These are phyloP conservation scores for Aspergillus caelatus DNA, from an alignment of 2,329 filamentous ascomycete species.

Conservation along the genomic window DNA sequence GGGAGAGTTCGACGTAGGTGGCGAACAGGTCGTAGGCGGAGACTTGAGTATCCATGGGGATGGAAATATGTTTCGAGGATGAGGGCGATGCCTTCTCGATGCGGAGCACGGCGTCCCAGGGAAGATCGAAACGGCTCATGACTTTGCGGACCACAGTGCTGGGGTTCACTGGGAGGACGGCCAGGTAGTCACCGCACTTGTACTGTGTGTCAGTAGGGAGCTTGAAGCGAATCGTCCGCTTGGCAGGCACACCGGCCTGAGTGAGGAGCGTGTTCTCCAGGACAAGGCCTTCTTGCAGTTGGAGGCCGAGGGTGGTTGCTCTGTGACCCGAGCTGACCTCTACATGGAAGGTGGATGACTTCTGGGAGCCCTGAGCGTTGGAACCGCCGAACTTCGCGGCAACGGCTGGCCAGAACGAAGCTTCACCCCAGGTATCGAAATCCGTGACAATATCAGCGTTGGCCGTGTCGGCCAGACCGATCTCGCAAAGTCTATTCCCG, in stretches of 20 bases:
- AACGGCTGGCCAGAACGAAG: slow-evolving; percentile 56
- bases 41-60: slow-evolving; percentile 60
- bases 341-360: slow-evolving; percentile 47
- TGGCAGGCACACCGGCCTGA: slow-evolving; percentile 54
- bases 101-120: slow-evolving; percentile 69
- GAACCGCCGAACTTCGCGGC: slow-evolving; percentile 40
- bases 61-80: slow-evolving; percentile 32
- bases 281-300: slow-evolving; percentile 65
- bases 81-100: slow-evolving; percentile 58
- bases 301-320: slow-evolving; percentile 62
- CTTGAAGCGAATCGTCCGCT: slow-evolving; percentile 68
- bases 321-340: slow-evolving; percentile 56
- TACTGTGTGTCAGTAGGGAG: slow-evolving; percentile 69
- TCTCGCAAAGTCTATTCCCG: slow-evolving; percentile 44
- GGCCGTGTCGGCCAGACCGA: slow-evolving; percentile 63
- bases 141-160: slow-evolving; percentile 63
- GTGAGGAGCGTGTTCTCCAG: slow-evolving; percentile 57
- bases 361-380: slow-evolving; percentile 16
- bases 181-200: slow-evolving; percentile 74
- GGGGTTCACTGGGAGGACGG: slow-evolving; percentile 72
- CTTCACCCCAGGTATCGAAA: slow-evolving; percentile 70
- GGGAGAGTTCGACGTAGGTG: slow-evolving; percentile 72
- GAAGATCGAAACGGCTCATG: slow-evolving; percentile 65
- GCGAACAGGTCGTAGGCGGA: slow-evolving; percentile 66
- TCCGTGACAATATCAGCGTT: slow-evolving; percentile 68